Percentiles rank a stretch among this genome's conserved stretches.
Conservation (phyloP, 2,329 filamentous ascomycete species). For the Setomelanomma holmii region DNA sequence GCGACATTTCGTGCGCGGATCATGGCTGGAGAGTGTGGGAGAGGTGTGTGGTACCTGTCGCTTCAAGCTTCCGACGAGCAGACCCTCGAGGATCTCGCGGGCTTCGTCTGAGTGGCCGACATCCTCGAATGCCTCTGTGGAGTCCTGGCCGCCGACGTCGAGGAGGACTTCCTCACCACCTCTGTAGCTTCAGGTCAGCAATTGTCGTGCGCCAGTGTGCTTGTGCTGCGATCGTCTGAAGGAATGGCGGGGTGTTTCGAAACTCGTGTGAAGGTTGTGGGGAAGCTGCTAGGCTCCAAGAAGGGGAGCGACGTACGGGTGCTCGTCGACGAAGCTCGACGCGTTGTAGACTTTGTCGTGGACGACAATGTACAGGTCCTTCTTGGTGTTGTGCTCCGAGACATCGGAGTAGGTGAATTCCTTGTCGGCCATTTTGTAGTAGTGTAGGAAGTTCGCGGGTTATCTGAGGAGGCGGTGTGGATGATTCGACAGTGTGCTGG, state of each 20-base stretch:
- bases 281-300: background rate
- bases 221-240: no score
- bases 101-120: constrained; percentile 99
- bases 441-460: constrained; percentile 6
- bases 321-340: constrained; percentile 92
- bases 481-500: background rate
- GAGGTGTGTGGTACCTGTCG: constrained; percentile 37
- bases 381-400: constrained; percentile 67
- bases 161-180: constrained; percentile 98
- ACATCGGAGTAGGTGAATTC: constrained; percentile 52
- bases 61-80: constrained; percentile 49
- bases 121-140: constrained; percentile 98
- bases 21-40: background rate
- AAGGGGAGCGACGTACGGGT: constrained; percentile 70
- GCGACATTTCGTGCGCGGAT: background rate
- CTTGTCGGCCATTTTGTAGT: constrained; percentile 46
- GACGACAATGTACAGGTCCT: constrained; percentile 88
- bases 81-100: constrained; percentile 80
- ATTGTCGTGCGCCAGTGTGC: no score
- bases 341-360: constrained; percentile 97
- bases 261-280: background rate
- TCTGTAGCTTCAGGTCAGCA: constrained; percentile 57
- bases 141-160: constrained; percentile 94
- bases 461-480: background rate
- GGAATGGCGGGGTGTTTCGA: constrained; percentile 11